Evolutionary conservation across 306 rosid species (phyloP).

Genomic region (Medicago arabica): DNA sequence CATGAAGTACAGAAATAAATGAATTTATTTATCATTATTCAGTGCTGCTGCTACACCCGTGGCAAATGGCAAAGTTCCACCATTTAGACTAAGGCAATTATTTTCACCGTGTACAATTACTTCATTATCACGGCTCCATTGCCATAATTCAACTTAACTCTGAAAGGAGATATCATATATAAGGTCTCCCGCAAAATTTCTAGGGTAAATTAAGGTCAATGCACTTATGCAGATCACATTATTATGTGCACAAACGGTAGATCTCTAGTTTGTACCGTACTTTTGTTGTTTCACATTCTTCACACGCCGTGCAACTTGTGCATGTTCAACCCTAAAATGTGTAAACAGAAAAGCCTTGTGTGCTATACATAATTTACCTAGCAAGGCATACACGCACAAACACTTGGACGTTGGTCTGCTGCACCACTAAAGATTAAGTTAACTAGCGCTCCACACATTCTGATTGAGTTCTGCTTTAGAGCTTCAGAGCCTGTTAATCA

Average conservation of each 20-base stretch:
- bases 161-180: not conserved
- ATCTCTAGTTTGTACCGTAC: constrained; percentile 12
- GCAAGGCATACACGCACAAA: constrained; percentile 25
- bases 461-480: constrained; percentile 31
- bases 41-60: not conserved
- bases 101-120: not conserved
- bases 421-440: constrained; percentile 34
- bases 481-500: constrained; percentile 28
- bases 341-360: constrained; percentile 19
- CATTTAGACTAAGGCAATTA: not conserved
- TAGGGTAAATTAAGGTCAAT: not conserved
- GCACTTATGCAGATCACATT: not conserved
- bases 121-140: constrained; percentile 1
- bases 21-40: no score
- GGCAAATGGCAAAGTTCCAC: not conserved
- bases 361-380: constrained; percentile 33
- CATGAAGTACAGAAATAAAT: no score
- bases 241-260: constrained; percentile 23
- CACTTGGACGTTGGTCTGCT: constrained; percentile 23
- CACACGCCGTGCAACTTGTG: constrained; percentile 23
- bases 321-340: constrained; percentile 20
- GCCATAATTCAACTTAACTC: not conserved
- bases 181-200: constrained; percentile 32
- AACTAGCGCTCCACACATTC: constrained; percentile 29
- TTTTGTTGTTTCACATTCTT: constrained; percentile 26